Percentiles rank a stretch among this genome's conserved stretches.
Conservation (phyloP, 1,284 basidiomycete species). For the Meira miltonrushii region DNA sequence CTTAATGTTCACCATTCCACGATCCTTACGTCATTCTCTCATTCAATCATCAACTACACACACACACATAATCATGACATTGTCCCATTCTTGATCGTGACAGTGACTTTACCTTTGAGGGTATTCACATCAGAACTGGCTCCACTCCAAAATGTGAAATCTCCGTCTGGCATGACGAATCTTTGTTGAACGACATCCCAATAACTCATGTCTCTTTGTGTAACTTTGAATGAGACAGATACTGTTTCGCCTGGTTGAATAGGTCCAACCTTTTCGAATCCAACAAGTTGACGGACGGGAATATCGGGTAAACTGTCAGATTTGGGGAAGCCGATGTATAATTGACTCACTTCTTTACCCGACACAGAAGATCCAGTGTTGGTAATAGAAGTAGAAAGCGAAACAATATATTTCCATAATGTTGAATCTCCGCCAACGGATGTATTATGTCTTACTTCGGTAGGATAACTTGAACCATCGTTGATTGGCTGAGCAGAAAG, state of each 20-base stretch:
- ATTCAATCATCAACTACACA: too few species aligned
- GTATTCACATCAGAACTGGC: neutral
- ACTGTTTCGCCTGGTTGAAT: constrained; percentile 22
- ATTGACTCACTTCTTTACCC: constrained; percentile 56
- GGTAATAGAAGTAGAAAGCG: constrained; percentile 52
- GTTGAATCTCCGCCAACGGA: constrained; percentile 18
- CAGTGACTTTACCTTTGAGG: too few species aligned
- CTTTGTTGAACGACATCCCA: constrained; percentile 23
- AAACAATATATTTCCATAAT: constrained; percentile 57
- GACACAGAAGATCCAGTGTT: constrained; percentile 53
- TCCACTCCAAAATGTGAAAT: neutral
- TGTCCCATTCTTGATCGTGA: too few species aligned
- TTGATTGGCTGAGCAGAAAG: constrained; percentile 33
- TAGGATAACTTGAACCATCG: constrained; percentile 30
- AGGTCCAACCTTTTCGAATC: constrained; percentile 29
- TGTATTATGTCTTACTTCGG: constrained; percentile 51
- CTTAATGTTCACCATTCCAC: too few species aligned
- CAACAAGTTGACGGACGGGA: constrained; percentile 25
- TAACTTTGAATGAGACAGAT: constrained; percentile 22
- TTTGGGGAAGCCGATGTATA: constrained; percentile 30
- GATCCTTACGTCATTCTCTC: too few species aligned
- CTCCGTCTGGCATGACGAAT: constrained; percentile 20
- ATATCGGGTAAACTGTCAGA: constrained; percentile 14
- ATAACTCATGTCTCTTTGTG: constrained; percentile 22
- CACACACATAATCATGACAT: too few species aligned